Base-by-base conservation (phyloP, 2,329 filamentous ascomycete species). In the Orbilia quercus region DNA sequence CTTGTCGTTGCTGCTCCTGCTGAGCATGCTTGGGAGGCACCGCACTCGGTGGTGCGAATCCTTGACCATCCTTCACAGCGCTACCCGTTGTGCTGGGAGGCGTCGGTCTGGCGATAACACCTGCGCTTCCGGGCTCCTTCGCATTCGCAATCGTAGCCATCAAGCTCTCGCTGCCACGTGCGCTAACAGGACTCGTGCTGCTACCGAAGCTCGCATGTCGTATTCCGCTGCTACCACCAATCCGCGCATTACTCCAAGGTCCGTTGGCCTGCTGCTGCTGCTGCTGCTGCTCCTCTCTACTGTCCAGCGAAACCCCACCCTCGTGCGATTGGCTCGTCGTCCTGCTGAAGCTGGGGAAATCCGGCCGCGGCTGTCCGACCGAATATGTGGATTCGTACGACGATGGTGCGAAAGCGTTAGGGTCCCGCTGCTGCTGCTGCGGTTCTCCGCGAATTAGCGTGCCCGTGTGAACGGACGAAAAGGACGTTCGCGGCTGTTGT, bases 1-100 rank as follows among this genome's bases (percentile, higher is more conserved):
- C 69, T 31, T 73, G 69, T 45, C 69, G n/a, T 44, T 65, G 60
- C 60, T 73, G 69, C 47, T 73, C 69, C 31, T 73, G 69, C 45
- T 73, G 69, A 25, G 66, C 69, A 55, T 66, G 60, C 42, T 73
- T 73, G 14, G 69, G 69, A 44, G 69, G 69, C 11, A 73, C 34
- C 12, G 54, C 69, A 60, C 69, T 73, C 2, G 69, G 69, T 40
- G 69, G 69, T 16, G 69, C 40, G 31, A 65, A 73, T 28, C 58
- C 69, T 20, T 73, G 69, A 31, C 60, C 69, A 18, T 66, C 69
- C 48, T 73, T 62, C 40, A 62, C 64, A 48, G 70, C 70, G 45
- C 70, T 74, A 28, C 70, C 70, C 42, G 70, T 74, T n/a, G 70
- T 74, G 23, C 70, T 74, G 28, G 70, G 70, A 36, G 70, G 70